Evolutionary conservation across 805 yeast species (phyloP), one percentile per base, ranked within the genome.

Genomic region (Yarrowia sp.): DNA sequence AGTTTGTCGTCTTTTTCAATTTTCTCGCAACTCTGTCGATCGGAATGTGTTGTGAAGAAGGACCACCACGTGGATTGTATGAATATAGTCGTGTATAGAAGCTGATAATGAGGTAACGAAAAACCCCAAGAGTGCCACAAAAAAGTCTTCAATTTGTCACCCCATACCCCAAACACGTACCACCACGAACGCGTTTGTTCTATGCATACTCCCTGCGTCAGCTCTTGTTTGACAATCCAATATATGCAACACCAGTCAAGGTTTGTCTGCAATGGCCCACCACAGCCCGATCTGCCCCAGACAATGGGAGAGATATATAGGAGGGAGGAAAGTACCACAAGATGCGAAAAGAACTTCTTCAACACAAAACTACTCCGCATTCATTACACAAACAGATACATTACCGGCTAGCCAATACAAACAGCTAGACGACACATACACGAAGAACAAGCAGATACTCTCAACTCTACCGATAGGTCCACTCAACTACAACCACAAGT

Each of bases 161-260:
- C 22, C 43, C 22, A 38, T 21, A 10, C 19, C 14, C 14, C 36
- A 33, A 33, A 33, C 36, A 33, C 19, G 40, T 36, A n/a, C 21
- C n/a, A n/a, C 36, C 40, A 36, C 21, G 43, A 19, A 46, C 54
- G 54, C 54, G 54, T 48, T 28, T 17, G 49, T 46, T 48, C 54
- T 24, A 48, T 48, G 54, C 54, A 48, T 30, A 14, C 36, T 19
- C 54, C 54, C 54, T 48, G 54, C 54, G 54, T 48, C 54, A 43
- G 32, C 48, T 41, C 46, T 41, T 41, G 46, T 41, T 41, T 46
- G 36, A 30, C 54, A 30, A 17, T 21, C 38, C 38, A 48, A 32
- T 48, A 30, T 48, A 48, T 48, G 54, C 38, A 32, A 48, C 54
- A 14, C 24, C 54, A 19, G 16, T 14, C 22, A 32, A 32, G 26